These are phyloP conservation scores for Phyllosticta citriasiana DNA, from an alignment of 2,329 filamentous ascomycete species.

Conservation along the genomic window DNA sequence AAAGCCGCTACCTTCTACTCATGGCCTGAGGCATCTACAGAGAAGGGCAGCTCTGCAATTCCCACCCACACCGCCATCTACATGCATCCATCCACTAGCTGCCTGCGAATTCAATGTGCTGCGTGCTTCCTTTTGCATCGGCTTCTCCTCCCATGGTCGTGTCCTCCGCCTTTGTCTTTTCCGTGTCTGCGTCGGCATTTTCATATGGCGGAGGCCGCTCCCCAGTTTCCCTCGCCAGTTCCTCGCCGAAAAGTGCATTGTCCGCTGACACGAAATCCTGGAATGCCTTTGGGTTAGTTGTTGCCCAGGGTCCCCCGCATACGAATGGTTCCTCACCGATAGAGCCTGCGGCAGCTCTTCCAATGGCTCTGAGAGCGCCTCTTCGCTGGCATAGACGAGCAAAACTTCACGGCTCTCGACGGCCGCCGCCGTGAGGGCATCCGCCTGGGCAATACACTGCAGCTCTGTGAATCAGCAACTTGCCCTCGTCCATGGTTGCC, in stretches of 20 bases:
- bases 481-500: background rate
- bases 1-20: background rate
- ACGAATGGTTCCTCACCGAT: slow-evolving; percentile 8
- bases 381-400: slow-evolving; percentile 50
- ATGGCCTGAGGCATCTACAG: background rate
- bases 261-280: slow-evolving; percentile 40
- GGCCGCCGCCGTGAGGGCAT: slow-evolving; percentile 45
- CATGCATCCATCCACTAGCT: background rate
- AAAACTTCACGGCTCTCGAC: slow-evolving; percentile 44
- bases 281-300: background rate
- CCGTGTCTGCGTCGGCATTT: background rate
- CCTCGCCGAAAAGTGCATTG: slow-evolving; percentile 29
- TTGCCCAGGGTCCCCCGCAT: background rate
- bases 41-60: background rate
- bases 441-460: slow-evolving; percentile 36
- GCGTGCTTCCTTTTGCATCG: background rate
- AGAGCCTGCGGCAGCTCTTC: slow-evolving; percentile 11
- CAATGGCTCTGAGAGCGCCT: slow-evolving; percentile 14
- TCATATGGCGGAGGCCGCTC: slow-evolving; percentile 9
- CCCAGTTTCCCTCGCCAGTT: slow-evolving; percentile 14
- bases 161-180: slow-evolving; percentile 3
- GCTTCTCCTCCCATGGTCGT: background rate
- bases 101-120: slow-evolving; percentile 9
- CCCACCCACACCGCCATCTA: background rate
- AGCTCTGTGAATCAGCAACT: background rate